These are phyloP conservation scores for Pisolithus tinctorius DNA, from an alignment of 768 basidiomycete genomes.

Conservation along the genomic window DNA sequence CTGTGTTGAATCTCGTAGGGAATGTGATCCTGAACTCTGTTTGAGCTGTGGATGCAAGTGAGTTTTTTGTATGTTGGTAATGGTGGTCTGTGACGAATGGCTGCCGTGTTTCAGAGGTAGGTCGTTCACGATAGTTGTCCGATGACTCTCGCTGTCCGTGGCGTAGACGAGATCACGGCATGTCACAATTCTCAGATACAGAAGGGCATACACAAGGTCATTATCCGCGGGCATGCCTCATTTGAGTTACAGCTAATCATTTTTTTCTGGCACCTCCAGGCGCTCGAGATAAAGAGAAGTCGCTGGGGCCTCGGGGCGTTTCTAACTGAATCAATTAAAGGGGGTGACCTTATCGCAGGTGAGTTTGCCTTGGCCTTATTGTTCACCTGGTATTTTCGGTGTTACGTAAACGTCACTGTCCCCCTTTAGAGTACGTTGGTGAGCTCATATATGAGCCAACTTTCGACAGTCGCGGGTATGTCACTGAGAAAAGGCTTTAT, in stretches of 20 bases:
- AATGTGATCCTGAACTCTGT: constrained; percentile 69
- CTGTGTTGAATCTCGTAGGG: constrained; percentile 43
- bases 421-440: constrained; percentile 54
- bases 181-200: constrained; percentile 51
- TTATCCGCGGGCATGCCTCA: neutral
- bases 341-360: constrained; percentile 48
- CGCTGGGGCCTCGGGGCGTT: constrained; percentile 52
- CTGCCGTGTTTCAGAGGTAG: neutral
- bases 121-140: neutral
- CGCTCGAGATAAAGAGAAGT: constrained; percentile 36
- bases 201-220: constrained; percentile 37
- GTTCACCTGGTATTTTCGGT: neutral
- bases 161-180: constrained; percentile 22
- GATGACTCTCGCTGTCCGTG: neutral
- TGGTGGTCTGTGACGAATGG: neutral
- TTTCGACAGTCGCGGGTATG: constrained; percentile 45
- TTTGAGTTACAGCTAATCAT: neutral
- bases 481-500: constrained; percentile 1
- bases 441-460: constrained; percentile 51
- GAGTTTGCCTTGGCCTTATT: neutral
- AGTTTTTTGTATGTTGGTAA: constrained; percentile 10
- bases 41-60: constrained; percentile 43
- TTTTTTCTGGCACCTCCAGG: constrained; percentile 22
- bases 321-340: constrained; percentile 35
- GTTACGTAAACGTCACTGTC: neutral